phyloP scores from a whole-genome alignment of 2,329 filamentous ascomycete species.

The Gyromitra esculenta region DNA sequence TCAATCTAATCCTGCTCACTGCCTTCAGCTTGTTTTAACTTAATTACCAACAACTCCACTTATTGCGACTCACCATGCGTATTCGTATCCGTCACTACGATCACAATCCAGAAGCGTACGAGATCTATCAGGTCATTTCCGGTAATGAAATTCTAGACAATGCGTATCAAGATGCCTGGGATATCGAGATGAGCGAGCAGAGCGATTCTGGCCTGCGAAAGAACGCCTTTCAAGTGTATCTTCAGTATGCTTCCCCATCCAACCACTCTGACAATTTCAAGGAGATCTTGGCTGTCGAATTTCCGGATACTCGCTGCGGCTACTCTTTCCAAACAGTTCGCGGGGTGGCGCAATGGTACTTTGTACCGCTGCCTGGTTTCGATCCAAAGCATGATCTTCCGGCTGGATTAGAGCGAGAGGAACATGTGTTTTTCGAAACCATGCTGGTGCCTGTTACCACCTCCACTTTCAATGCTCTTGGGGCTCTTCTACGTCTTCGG shows the following conservation, averaged over 20 bases:
- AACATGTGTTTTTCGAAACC: slow-evolving; percentile 11
- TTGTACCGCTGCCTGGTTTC: slow-evolving; percentile 9
- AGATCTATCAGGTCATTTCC: slow-evolving; percentile 11
- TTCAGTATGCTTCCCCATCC: slow-evolving; percentile 8
- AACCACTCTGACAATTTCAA: background rate
- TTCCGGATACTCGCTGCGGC: slow-evolving; percentile 2
- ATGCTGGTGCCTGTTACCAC: slow-evolving; percentile 19
- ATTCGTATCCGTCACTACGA: slow-evolving; percentile 6
- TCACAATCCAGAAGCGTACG: background rate
- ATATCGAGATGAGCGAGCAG: slow-evolving; percentile 20
- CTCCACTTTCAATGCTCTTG: slow-evolving; percentile 17
- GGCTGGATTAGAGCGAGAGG: background rate
- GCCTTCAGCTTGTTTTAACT: background rate
- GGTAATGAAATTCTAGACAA: slow-evolving; percentile 6
- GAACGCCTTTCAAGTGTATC: slow-evolving; percentile 8
- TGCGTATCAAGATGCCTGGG: slow-evolving; percentile 19
- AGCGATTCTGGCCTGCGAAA: background rate
- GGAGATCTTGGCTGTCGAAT: slow-evolving; percentile 24
- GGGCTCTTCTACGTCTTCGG: background rate
- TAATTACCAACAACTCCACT: background rate
- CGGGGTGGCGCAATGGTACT: slow-evolving; percentile 25
- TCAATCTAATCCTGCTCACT: background rate
- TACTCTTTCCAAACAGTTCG: slow-evolving; percentile 16
- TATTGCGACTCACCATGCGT: background rate
- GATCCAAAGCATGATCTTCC: slow-evolving; percentile 7